Base-by-base conservation (phyloP, 2,329 filamentous ascomycete species). In the Reticulascus tulasneorum region DNA sequence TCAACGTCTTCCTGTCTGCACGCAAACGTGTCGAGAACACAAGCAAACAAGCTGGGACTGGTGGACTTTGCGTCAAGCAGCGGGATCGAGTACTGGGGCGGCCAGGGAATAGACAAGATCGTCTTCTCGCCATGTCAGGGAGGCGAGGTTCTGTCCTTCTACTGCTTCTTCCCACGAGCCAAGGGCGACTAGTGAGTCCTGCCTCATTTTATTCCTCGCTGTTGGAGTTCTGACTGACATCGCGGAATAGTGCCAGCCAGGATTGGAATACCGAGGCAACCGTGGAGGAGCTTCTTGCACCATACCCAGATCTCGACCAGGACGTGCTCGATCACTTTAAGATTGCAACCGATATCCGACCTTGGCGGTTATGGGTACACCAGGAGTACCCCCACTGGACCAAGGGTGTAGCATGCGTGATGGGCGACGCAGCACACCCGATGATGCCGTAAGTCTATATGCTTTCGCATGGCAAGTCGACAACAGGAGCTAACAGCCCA, bases 71-170 rank as follows among this genome's bases (percentile, higher is more conserved):
- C 77, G 0, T 50, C 68, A 22, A 55, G 84, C 58, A 64, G 55
- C 18, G 80, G 79, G 0, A 63, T 86, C 0, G 77, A 86, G 55
- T 85, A 83, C 63, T 85, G 81, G 81, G 82, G 82, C 18, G 82
- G 82, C 2, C 72, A 78, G 34, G 74, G 79, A 35, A 63, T 66
- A 67, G 75, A 84, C 56, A 86, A 85, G 66, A 84, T 86, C 39
- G 81, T 85, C 6, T 63, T 85, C 3, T 83, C 79, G 0, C 79
- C 81, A 6, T 85, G 82, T 60, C 81, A 83, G 50, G 73, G 72
- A 16, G 79, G 80, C 35, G 73, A 73, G 42, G 60, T 84, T 4
- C 64, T 84, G 4, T 82, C 78, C 0, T 85, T 82, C 60, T 85
- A 85, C 59, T 83, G 79, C 59, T 84, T 84, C 65, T 84, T 82